Percentiles rank a stretch among this genome's conserved stretches.
Conservation (phyloP, 768 basidiomycete genomes). For the Jaapia argillacea region DNA sequence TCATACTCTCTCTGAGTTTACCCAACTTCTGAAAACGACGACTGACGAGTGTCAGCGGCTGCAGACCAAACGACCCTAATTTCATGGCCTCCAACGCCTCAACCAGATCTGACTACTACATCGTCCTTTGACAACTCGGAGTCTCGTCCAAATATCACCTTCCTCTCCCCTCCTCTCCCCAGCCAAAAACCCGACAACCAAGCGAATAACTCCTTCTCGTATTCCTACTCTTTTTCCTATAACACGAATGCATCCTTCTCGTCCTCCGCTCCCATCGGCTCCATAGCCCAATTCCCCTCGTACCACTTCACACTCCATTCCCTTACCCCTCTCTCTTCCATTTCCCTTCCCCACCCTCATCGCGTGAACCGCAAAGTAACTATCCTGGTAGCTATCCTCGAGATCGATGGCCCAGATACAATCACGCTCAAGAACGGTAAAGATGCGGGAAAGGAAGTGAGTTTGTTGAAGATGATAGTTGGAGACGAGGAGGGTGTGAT, state of each 20-base stretch:
- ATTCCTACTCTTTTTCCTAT: slow-evolving; percentile 6
- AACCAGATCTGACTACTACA: no score
- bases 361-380: slow-evolving; percentile 36
- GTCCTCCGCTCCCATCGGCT: slow-evolving; percentile 56
- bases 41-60: slow-evolving; percentile 8
- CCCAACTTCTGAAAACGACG: no score
- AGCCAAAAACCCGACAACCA: slow-evolving; percentile 3
- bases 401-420: slow-evolving; percentile 67
- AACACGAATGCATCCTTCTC: slow-evolving; percentile 41
- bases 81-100: no score
- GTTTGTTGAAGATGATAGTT: slow-evolving; percentile 58
- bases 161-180: background rate
- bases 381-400: slow-evolving; percentile 56
- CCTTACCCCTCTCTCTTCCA: slow-evolving; percentile 38
- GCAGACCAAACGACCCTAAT: no score
- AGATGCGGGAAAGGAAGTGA: slow-evolving; percentile 63
- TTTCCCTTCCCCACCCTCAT: slow-evolving; percentile 21
- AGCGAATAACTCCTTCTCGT: slow-evolving; percentile 3
- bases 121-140: no score
- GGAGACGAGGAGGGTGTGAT: slow-evolving; percentile 64
- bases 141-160: no score
- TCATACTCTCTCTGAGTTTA: no score
- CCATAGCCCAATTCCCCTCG: slow-evolving; percentile 61
- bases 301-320: slow-evolving; percentile 66
- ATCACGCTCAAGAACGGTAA: slow-evolving; percentile 57